Conservation (phyloP, 2,329 filamentous ascomycete genomes). For the Scedosporium apiospermum region DNA sequence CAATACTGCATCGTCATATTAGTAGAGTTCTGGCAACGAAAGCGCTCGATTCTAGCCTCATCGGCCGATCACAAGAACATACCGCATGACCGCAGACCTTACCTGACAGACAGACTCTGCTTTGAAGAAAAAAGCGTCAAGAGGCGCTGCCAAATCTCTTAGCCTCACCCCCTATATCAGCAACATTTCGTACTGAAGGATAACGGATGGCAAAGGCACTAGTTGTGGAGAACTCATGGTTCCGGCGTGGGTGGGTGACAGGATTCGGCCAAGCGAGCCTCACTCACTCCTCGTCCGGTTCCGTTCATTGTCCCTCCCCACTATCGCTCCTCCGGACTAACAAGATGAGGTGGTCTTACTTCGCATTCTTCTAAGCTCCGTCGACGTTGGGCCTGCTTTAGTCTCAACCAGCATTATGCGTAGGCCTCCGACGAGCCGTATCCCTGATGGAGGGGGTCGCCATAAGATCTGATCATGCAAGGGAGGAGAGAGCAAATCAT, state of each 20-base stretch:
- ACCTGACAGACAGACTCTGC: background rate
- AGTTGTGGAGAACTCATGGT: background rate
- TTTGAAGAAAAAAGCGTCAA: background rate
- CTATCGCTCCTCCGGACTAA: too few species aligned
- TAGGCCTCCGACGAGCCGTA: background rate
- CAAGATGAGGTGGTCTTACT: too few species aligned
- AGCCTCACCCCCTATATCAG: background rate
- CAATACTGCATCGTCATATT: background rate
- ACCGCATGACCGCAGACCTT: background rate
- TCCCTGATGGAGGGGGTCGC: background rate
- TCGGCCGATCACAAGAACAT: background rate
- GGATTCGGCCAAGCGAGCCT: too few species aligned
- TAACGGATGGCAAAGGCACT: background rate
- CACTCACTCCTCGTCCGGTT: too few species aligned
- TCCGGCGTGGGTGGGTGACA: background rate
- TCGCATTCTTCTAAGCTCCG: background rate
- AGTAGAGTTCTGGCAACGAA: background rate
- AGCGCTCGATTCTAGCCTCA: background rate
- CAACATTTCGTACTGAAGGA: background rate
- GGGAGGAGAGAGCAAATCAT: slow-evolving; percentile 4
- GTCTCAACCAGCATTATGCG: background rate
- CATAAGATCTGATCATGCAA: background rate
- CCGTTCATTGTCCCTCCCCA: too few species aligned
- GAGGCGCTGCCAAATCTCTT: background rate
- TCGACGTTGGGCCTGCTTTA: background rate